Evolutionary conservation across 139 green algal genomes (phyloP).

Genomic region (Coelastrella sp.): DNA sequence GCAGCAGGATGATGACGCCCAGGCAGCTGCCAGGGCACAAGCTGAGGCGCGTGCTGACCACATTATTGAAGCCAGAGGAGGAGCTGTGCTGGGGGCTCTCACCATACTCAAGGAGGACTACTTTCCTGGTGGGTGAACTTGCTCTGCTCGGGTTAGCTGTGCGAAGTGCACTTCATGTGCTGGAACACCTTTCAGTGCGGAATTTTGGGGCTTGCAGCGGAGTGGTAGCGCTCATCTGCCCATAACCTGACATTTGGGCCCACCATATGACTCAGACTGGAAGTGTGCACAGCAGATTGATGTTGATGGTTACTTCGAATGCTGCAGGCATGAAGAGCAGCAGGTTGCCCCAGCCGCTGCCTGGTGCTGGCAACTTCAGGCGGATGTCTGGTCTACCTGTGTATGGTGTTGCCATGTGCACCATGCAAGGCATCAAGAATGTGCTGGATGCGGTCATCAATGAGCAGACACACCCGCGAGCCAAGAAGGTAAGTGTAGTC

Average conservation of each 20-base stretch:
- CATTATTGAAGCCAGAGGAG: slow-evolving; percentile 67
- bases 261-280: no score
- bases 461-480: background rate
- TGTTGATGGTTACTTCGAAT: no score
- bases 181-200: background rate
- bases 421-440: slow-evolving; percentile 83
- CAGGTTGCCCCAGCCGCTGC: slow-evolving; percentile 30
- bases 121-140: slow-evolving; percentile 76
- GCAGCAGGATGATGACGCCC: slow-evolving; percentile 28
- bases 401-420: slow-evolving; percentile 92
- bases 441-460: slow-evolving; percentile 71
- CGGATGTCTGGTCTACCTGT: slow-evolving; percentile 68
- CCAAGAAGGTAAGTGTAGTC: background rate
- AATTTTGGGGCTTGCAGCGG: no score
- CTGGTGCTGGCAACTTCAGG: slow-evolving; percentile 48
- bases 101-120: slow-evolving; percentile 97
- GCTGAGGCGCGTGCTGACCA: slow-evolving; percentile 38
- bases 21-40: slow-evolving; percentile 17
- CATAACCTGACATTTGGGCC: no score
- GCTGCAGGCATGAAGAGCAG: slow-evolving; percentile 39
- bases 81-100: slow-evolving; percentile 79
- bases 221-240: no score
- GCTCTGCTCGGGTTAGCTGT: background rate
- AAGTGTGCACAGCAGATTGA: no score
- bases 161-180: background rate